A percentile compares a stretch with the other conserved stretches of the same genome.
These are phyloP conservation scores for Tulasnella calospora DNA, from an alignment of 768 basidiomycete species.

Conservation along the genomic window DNA sequence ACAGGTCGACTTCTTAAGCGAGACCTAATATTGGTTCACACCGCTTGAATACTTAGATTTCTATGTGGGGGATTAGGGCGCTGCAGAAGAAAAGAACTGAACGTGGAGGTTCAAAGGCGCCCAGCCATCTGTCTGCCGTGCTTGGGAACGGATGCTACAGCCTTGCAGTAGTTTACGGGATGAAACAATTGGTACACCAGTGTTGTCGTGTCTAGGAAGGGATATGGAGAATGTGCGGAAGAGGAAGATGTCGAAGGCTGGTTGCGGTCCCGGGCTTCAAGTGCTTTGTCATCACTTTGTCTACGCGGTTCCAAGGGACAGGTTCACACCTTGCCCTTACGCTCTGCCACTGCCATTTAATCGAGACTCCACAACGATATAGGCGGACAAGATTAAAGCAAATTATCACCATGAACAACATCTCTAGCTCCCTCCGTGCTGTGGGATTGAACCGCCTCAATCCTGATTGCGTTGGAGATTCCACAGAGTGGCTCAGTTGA, in stretches of 20 bases:
- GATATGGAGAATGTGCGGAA: too few species aligned
- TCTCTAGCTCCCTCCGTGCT: constrained; percentile 21
- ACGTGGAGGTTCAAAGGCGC: background rate
- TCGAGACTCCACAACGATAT: constrained; percentile 33
- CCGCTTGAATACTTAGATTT: too few species aligned
- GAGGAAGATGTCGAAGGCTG: too few species aligned
- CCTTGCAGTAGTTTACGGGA: too few species aligned
- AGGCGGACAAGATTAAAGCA: constrained; percentile 62
- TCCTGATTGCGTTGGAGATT: constrained; percentile 27
- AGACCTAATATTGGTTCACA: too few species aligned
- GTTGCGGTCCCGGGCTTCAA: background rate
- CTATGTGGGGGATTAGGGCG: background rate
- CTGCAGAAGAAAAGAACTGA: background rate
- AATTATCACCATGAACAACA: constrained; percentile 55
- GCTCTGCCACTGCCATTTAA: background rate
- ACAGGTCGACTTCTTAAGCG: too few species aligned
- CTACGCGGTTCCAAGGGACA: too few species aligned
- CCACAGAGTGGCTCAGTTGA: constrained; percentile 43
- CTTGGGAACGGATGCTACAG: too few species aligned
- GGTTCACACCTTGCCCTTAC: background rate
- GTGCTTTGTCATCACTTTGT: background rate
- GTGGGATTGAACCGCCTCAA: too few species aligned
- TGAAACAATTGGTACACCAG: too few species aligned
- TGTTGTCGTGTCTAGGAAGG: background rate
- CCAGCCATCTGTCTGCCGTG: too few species aligned